phyloP scores from a whole-genome alignment of 2,329 filamentous ascomycete genomes.

The Pyrenophora tritici-repentis region DNA sequence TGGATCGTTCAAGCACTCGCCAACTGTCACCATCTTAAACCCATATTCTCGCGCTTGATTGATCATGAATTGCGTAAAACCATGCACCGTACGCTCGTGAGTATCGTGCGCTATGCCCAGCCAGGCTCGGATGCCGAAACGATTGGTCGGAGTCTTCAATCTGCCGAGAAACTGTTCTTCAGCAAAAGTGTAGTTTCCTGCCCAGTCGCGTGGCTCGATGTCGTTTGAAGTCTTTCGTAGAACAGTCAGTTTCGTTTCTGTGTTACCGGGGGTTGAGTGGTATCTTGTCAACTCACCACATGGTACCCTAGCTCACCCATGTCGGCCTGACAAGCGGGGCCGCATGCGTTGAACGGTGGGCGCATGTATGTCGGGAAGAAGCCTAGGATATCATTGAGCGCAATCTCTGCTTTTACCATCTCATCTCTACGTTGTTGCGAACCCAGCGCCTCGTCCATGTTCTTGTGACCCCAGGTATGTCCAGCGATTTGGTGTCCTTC shows the following conservation, averaged over 20 bases:
- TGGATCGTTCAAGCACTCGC: slow-evolving; percentile 62
- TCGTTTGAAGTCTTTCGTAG: slow-evolving; percentile 1
- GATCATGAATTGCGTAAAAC: slow-evolving; percentile 9
- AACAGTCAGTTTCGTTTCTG: background rate
- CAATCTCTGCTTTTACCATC: too few species aligned
- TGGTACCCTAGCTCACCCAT: slow-evolving; percentile 57
- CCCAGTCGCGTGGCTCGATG: slow-evolving; percentile 1
- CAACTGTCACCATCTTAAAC: slow-evolving; percentile 57
- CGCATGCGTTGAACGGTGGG: background rate
- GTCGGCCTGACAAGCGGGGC: slow-evolving; percentile 33
- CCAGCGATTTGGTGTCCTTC: too few species aligned
- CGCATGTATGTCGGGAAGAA: too few species aligned
- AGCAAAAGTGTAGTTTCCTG: slow-evolving; percentile 1
- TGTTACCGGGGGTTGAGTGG: background rate
- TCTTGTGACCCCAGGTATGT: too few species aligned
- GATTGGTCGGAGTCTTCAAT: background rate
- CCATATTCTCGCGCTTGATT: slow-evolving; percentile 1
- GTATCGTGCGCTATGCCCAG: slow-evolving; percentile 4
- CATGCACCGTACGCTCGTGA: slow-evolving; percentile 2
- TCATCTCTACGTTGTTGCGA: too few species aligned
- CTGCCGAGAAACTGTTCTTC: background rate
- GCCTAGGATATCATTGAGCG: too few species aligned
- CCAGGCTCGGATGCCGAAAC: background rate
- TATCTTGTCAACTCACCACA: slow-evolving; percentile 33
- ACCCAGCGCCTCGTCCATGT: too few species aligned